Evolutionary conservation across 2,329 filamentous ascomycete genomes (phyloP).

Genomic region (Fusarium circinatum): DNA sequence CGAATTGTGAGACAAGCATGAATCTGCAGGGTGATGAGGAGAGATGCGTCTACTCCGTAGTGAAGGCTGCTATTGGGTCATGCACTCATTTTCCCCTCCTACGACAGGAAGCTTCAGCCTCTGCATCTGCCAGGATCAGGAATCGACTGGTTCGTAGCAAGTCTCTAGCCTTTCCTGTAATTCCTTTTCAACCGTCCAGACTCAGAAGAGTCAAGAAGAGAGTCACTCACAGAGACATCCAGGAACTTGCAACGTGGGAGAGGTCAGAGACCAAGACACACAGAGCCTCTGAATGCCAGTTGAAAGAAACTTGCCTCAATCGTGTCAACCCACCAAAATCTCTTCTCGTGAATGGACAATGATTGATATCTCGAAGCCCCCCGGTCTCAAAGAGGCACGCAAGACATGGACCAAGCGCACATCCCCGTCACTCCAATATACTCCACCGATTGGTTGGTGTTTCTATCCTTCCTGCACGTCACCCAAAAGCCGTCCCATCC

Average conservation of each 20-base stretch:
- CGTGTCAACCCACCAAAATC: background rate
- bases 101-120: conserved; percentile 15
- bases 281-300: background rate
- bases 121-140: background rate
- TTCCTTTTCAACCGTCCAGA: background rate
- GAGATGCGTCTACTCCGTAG: background rate
- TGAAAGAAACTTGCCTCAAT: conserved; percentile 8
- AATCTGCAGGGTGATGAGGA: conserved; percentile 8
- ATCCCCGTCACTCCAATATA: conserved; percentile 22
- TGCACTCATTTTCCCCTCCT: conserved; percentile 13
- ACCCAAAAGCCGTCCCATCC: conserved; percentile 33
- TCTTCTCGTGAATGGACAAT: conserved; percentile 6
- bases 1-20: conserved; percentile 15
- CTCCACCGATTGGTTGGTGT: conserved; percentile 37
- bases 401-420: conserved; percentile 40
- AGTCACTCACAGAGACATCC: background rate
- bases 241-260: background rate
- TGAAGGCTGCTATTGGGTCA: conserved; percentile 15
- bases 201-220: background rate
- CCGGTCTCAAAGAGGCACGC: conserved; percentile 25
- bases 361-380: conserved; percentile 29
- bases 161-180: background rate
- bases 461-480: conserved; percentile 38
- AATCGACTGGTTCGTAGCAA: background rate
- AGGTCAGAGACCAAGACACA: background rate